Percentiles rank a stretch among this genome's conserved stretches.
phyloP scores from a whole-genome alignment of 140 eudicot genomes.

The Flaveria floridana region DNA sequence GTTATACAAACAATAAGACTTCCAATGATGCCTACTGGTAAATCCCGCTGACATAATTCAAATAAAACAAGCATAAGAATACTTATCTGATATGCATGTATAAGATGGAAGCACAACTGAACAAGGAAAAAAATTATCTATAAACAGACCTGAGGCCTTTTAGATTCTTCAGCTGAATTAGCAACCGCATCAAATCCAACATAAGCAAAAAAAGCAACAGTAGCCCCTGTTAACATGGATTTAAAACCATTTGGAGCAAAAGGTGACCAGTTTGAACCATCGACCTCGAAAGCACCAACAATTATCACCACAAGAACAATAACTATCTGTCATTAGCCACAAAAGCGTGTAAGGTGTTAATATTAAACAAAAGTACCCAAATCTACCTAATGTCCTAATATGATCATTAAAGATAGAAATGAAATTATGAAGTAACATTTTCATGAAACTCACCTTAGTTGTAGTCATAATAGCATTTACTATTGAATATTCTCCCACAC shows the following conservation, averaged over 20 bases:
- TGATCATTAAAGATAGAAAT: neutral
- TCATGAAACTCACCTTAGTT: slow-evolving; percentile 57
- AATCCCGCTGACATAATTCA: slow-evolving; percentile 60
- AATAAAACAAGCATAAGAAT: neutral
- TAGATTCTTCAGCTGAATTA: slow-evolving; percentile 96
- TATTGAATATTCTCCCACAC: slow-evolving; percentile 83
- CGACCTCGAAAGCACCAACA: slow-evolving; percentile 76
- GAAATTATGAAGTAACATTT: neutral
- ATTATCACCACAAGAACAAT: slow-evolving; percentile 75
- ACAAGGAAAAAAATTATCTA: neutral
- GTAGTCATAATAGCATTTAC: slow-evolving; percentile 74
- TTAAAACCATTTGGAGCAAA: slow-evolving; percentile 77
- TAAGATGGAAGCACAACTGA: neutral
- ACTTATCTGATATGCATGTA: neutral
- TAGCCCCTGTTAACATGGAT: slow-evolving; percentile 84
- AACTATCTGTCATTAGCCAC: slow-evolving; percentile 63
- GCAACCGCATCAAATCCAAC: slow-evolving; percentile 99
- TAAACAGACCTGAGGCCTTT: slow-evolving; percentile 68
- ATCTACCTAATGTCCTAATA: neutral
- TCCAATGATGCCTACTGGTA: slow-evolving; percentile 89
- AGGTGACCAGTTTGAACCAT: slow-evolving; percentile 84
- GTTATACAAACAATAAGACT: slow-evolving; percentile 71
- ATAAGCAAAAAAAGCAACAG: slow-evolving; percentile 90
- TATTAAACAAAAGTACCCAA: neutral
- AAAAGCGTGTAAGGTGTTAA: slow-evolving; percentile 16